Base-by-base conservation (phyloP, 495 filamentous ascomycete species). In the Xanthoparmelia taractica region DNA sequence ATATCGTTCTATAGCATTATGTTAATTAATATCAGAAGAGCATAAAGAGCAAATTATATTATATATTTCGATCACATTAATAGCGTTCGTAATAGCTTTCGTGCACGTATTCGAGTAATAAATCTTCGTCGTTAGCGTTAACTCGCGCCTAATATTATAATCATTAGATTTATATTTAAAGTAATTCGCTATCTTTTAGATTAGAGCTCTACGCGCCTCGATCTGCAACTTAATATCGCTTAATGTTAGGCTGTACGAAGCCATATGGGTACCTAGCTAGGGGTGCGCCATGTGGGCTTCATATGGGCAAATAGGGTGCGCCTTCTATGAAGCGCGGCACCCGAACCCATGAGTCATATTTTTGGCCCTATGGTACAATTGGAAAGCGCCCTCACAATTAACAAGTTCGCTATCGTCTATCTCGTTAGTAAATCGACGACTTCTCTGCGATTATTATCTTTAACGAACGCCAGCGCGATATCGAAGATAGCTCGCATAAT, bases 401-500 rank as follows among this genome's bases (percentile, higher is more conserved):
- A n/a, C 55, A 81, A 63, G 66, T 83, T 80, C 18, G 80, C 76
- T 20, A 82, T 75, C 20, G 75, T 74, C 67, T 83, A 81, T 12
- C 77, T 70, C 57, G 75, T 69, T 23, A 83, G 64, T 38, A 84
- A 61, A n/a, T 73, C 71, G 37, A 73, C 67, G 5, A 68, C 73
- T 8, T 80, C 81, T 40, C 73, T 68, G 18, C 79, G 67, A 10
- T 69, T 68, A 43, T 82, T 76, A 10, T 57, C 23, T 64, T 77
- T 78, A 10, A 77, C 79, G 67, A 82, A 83, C 4, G 67, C 66
- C 29, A 83, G 62, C 1, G 80, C 80, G 0, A 78, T 74, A 27
- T 83, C 80, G 64, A 83, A 83, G 1, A 78, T 76, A 4, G 80
- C 76, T 0, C 79, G 72, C 81, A 82, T 82, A 29, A 82, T 71